Base-by-base conservation (phyloP, 163 green algal genomes). In the Chlorella variabilis region DNA sequence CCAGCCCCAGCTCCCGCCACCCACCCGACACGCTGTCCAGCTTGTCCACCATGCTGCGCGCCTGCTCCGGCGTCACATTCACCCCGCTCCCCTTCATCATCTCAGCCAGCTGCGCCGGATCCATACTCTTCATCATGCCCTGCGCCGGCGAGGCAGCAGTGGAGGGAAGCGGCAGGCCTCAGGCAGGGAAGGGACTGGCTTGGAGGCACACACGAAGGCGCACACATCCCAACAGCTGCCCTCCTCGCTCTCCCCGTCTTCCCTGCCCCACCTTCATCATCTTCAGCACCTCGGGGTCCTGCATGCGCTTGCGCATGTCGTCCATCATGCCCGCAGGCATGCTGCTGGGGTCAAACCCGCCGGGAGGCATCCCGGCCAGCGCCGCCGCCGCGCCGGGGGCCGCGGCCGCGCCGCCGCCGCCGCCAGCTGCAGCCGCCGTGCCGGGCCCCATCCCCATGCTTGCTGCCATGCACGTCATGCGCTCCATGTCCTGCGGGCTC, bases 241-340 rank as follows among this genome's bases (percentile, higher is more conserved):
- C 45, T 54, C n/a, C n/a, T n/a, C n/a, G n/a, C n/a, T n/a, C n/a
- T n/a, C n/a, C n/a, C n/a, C n/a, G n/a, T n/a, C n/a, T n/a, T n/a
- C n/a, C n/a, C n/a, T n/a, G n/a, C n/a, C n/a, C n/a, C 51, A 74
- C 76, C 63, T 82, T 66, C 85, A 89, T 90, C 85, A 88, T 92
- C 38, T 81, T 80, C 18, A 91, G 75, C 71, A 83, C 87, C 2
- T 62, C 75, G 25, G 85, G 85, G 51, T 91, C 71, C 20, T 74
- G 36, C 70, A 86, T 81, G 11, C 51, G 58, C 36, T 78, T 71
- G 29, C 61, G 66, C 83, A 85, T 83, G 33, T 82, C 49, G 18
- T 41, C 65, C 54, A 90, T 78, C 74, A 84, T 84, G 31, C 39
- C 77, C 18, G 81, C 49, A 21, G 76, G 61, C 78, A 91, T 84